phyloP scores from a whole-genome alignment of 1,284 basidiomycete species.

The Golubevia sp. region DNA sequence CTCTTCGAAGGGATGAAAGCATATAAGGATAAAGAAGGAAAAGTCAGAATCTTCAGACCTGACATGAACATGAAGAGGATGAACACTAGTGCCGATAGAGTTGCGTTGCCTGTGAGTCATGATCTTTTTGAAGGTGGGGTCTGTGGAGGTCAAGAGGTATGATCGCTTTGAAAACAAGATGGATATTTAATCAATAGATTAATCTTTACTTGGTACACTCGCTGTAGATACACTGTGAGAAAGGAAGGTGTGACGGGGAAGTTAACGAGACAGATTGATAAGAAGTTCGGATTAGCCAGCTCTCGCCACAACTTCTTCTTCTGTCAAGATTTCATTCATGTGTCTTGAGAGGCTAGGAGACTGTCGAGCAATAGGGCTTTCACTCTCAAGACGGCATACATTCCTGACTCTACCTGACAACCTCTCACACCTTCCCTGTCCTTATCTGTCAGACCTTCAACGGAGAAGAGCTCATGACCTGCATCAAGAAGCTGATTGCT shows the following conservation, averaged over 20 bases:
- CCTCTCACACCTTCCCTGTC: constrained; percentile 13
- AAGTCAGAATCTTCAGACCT: constrained; percentile 87
- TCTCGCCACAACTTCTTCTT: too few relatives aligned
- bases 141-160: too few relatives aligned
- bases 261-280: too few relatives aligned
- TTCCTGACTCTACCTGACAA: constrained; percentile 19
- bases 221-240: neutral
- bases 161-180: too few relatives aligned
- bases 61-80: constrained; percentile 94
- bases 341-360: neutral
- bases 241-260: neutral
- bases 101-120: constrained; percentile 78
- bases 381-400: constrained; percentile 66
- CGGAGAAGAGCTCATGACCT: constrained; percentile 75
- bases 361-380: too few relatives aligned
- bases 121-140: too few relatives aligned
- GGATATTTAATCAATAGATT: too few relatives aligned
- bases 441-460: constrained; percentile 70
- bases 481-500: constrained; percentile 86
- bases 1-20: constrained; percentile 97
- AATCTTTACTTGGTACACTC: too few relatives aligned
- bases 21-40: constrained; percentile 79
- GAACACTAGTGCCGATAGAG: constrained; percentile 68
- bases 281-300: too few relatives aligned
- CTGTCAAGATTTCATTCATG: too few relatives aligned